Base-by-base conservation (phyloP, 2,329 filamentous ascomycete genomes). In the Penicillium sp. region DNA sequence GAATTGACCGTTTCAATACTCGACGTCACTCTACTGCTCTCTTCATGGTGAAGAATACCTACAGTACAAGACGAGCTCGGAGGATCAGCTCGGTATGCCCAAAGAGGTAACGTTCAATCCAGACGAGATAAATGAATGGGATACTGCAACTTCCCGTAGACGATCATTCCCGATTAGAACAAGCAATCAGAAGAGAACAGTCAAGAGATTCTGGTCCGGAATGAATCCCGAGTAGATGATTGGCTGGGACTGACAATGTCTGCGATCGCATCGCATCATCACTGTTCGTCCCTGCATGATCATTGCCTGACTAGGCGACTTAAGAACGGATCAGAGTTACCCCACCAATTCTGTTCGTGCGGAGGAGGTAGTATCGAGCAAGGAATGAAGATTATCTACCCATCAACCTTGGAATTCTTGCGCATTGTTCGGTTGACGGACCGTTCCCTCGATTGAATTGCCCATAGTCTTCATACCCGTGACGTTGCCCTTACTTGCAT, bases 401-500 rank as follows among this genome's bases (percentile, higher is more conserved):
- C 9, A 5, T 22, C 18, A 22, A 22, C 18, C 18, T 5, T 22
- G 18, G 18, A 22, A 22, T 22, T 22, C 18, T 22, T 22, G 18
- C 18, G 18, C 18, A 22, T 22, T 22, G 18, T 22, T 5, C 18
- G 18, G 18, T 20, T 28, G 17, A 13, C 22, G 20, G 28, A 40
- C 8, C 15, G 10, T n/a, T n/a, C 30, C 18, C 30, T 33, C 25
- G 23, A 12, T 12, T 13, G 33, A 33, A 18, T 34, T 34, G 31
- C 14, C 18, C 33, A 35, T 41, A 34, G 32, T 31, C 15, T 26
- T 33, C 45, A 44, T 48, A 42, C 37, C 42, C 35, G 37, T 43
- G 32, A 34, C 15, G 34, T 32, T 47, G 27, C 48, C 51, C 50
- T 53, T 53, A 49, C 50, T 42, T 52, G 35, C 40, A 52, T 51